A percentile compares a stretch with the other conserved stretches of the same genome.
Evolutionary conservation across 768 basidiomycete genomes (phyloP).

Genomic region (Tricholoma saponaceum): DNA sequence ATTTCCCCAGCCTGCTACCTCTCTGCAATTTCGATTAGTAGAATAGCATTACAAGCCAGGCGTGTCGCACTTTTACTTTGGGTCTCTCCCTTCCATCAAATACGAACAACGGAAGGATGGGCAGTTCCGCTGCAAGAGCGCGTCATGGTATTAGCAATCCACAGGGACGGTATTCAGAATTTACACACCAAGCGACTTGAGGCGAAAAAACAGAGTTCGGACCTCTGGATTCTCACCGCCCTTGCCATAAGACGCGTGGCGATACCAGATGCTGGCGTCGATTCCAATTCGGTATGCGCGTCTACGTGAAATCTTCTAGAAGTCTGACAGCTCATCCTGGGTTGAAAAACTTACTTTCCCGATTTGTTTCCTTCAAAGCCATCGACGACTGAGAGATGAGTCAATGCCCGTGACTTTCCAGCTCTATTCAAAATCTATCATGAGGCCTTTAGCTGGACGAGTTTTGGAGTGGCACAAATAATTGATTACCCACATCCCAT

Average conservation of each 20-base stretch:
- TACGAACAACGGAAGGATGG: constrained; percentile 67
- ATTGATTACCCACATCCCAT: constrained; percentile 19
- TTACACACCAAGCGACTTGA: constrained; percentile 45
- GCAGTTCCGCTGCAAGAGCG: constrained; percentile 23
- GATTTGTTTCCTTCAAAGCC: constrained; percentile 41
- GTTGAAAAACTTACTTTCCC: constrained; percentile 44
- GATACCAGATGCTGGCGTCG: constrained; percentile 69
- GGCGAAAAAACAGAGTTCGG: constrained; percentile 63
- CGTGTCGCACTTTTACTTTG: constrained; percentile 50
- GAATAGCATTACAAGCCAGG: constrained; percentile 16
- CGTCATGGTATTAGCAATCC: neutral
- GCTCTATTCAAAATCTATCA: constrained; percentile 17
- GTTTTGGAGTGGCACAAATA: neutral
- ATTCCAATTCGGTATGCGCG: constrained; percentile 62
- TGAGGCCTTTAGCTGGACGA: neutral
- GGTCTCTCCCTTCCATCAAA: constrained; percentile 73
- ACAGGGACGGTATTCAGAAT: constrained; percentile 21
- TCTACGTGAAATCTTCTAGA: constrained; percentile 26
- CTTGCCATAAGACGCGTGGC: constrained; percentile 50
- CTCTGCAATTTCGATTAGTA: constrained; percentile 9
- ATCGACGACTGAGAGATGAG: constrained; percentile 19
- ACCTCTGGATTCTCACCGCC: constrained; percentile 74
- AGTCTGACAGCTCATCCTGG: constrained; percentile 45
- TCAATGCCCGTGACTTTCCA: constrained; percentile 20
- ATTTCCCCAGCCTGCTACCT: constrained; percentile 34